These are phyloP conservation scores for Plasmodium billcollinsi DNA, from an alignment of 169 alveolate genomes.

Conservation along the genomic window DNA sequence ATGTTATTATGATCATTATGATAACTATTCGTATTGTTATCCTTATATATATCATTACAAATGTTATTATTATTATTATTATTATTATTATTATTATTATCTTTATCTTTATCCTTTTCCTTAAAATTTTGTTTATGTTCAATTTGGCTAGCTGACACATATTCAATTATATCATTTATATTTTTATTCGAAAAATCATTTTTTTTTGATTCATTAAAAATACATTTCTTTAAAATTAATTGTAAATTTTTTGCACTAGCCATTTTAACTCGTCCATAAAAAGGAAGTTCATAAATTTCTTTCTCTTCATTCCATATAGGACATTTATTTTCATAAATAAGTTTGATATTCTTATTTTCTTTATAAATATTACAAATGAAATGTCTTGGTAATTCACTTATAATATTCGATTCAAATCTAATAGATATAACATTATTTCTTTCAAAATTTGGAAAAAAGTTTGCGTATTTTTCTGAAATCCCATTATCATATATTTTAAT, in stretches of 20 bases:
- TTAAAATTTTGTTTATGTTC: not conserved
- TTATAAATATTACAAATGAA: conserved; percentile 68
- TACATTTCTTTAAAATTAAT: conserved; percentile 78
- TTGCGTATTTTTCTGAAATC: conserved; percentile 44
- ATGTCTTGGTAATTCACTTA: conserved; percentile 76
- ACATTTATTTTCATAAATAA: conserved; percentile 76
- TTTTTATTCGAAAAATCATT: conserved; percentile 26
- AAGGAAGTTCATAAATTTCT: conserved; percentile 83
- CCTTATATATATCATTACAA: not conserved
- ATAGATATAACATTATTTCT: conserved; percentile 60
- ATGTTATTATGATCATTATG: not conserved
- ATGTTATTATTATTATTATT: not conserved
- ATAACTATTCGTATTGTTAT: not conserved
- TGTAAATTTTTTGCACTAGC: conserved; percentile 85
- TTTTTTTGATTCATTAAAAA: conserved; percentile 24
- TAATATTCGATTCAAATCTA: conserved; percentile 67
- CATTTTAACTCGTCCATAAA: conserved; percentile 82
- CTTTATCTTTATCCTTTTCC: not conserved
- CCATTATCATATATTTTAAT: conserved; percentile 77
- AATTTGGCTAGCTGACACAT: conserved; percentile 15
- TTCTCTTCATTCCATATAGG: conserved; percentile 82
- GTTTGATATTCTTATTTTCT: conserved; percentile 47
- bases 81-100: no score
- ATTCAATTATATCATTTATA: conserved; percentile 72
- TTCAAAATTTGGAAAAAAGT: conserved; percentile 71